A percentile compares a stretch with the other conserved stretches of the same genome.
Evolutionary conservation across 148 eudicot genomes (phyloP).

Genomic region (Pharnaceum exiguum): DNA sequence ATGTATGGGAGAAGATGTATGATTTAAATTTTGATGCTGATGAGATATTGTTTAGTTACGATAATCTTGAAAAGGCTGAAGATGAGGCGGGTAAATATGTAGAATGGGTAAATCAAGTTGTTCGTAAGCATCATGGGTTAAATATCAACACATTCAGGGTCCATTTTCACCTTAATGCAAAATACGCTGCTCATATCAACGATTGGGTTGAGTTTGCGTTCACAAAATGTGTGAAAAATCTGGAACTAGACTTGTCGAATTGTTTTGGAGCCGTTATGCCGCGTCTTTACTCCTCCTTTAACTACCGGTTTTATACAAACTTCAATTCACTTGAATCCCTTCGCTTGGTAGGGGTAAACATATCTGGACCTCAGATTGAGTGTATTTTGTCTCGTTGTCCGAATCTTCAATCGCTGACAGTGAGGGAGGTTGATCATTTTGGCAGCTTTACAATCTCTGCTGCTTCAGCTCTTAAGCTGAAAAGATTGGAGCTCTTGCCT

Average conservation of each 20-base stretch:
- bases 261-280: not conserved
- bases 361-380: not conserved
- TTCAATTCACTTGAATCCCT: not conserved
- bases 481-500: not conserved
- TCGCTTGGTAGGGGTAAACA: not conserved
- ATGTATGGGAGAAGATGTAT: not conserved
- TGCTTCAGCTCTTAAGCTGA: not conserved
- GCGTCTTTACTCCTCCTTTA: not conserved
- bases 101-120: conserved; percentile 1
- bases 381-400: not conserved
- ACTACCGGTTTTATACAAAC: not conserved
- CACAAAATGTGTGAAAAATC: not conserved
- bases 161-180: not conserved
- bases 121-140: not conserved
- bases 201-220: not conserved
- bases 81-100: not conserved
- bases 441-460: not conserved
- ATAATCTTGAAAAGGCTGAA: not conserved
- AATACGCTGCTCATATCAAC: not conserved
- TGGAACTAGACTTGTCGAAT: not conserved
- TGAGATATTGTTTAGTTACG: not conserved
- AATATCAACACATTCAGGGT: conserved; percentile 1
- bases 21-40: not conserved
- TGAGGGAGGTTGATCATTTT: not conserved
- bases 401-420: not conserved